Conservation (phyloP, 176 grass and related monocot genomes). For the Carex cristatella region DNA sequence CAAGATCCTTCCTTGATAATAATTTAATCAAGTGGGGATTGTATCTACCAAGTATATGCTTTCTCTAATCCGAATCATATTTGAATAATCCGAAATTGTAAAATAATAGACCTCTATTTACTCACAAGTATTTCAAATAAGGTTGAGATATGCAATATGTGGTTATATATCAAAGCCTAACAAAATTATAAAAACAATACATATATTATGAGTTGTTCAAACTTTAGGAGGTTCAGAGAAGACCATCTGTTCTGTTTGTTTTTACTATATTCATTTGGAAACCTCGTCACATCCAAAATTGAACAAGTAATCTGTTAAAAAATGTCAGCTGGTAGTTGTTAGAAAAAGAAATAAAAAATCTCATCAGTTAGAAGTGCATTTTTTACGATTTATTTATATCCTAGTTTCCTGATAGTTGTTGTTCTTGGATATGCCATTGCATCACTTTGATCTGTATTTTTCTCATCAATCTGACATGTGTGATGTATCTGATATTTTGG, state of each 20-base stretch:
- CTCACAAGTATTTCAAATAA: too few species aligned
- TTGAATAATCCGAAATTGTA: too few species aligned
- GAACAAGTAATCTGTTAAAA: neutral
- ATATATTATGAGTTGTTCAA: neutral
- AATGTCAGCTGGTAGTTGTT: neutral
- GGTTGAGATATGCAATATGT: too few species aligned
- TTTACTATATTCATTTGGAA: neutral
- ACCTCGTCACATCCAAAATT: neutral
- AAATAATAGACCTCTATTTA: too few species aligned
- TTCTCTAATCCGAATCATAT: too few species aligned
- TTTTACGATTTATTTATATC: neutral
- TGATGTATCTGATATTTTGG: neutral
- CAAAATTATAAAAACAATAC: too few species aligned
- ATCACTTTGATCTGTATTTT: neutral
- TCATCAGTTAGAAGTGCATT: neutral
- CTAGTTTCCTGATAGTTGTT: neutral
- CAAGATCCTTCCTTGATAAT: too few species aligned
- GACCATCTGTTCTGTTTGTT: neutral
- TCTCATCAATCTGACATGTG: neutral
- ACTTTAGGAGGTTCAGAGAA: neutral
- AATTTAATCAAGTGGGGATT: too few species aligned
- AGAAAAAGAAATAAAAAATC: neutral
- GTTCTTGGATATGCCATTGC: neutral
- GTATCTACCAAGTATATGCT: too few species aligned
- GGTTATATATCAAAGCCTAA: too few species aligned